Base-by-base conservation (phyloP, 129 eudicot species). In the Arctium minus region DNA sequence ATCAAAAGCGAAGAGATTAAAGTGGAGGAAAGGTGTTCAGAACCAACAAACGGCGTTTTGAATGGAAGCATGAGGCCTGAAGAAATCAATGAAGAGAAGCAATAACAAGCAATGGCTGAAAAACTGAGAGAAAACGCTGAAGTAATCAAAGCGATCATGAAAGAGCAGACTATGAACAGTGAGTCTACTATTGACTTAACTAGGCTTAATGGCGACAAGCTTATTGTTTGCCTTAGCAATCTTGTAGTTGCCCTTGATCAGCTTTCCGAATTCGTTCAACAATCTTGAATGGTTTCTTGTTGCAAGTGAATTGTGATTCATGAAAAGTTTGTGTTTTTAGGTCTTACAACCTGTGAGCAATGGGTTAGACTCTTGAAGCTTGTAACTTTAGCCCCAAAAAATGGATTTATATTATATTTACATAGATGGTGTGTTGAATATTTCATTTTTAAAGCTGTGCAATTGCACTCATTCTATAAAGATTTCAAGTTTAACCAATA, bases 131-230 rank as follows among this genome's bases (percentile, higher is more conserved):
- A 91, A 77, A 89, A 88, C 38, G 89, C 93, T 67, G 82, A 86
- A 74, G 37, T 89, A 84, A 89, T 93, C 33, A 85, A 91, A 72
- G 90, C 89, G 8, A 88, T 91, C 79, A 82, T 91, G 29, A 83
- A 85, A 75, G 86, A 88, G 60, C 27, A 22, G 89, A 85, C 76
- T 75, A 84, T 76, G 42, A 85, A 87, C 46, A 78, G 48, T 3
- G 93, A 82, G 79, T 74, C 90, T 40, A 72, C 40, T 9, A 73
- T 84, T 17, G 89, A 89, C 13, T 77, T 81, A 22, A 78, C 76
- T 1, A 83, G 95, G 83, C 72, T 72, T 22, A 89, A 93, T 62
- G 96, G 92, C 64, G 93, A 93, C 38, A 85, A 91, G 82, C 90
- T 93, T 64, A 86, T 88, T 4, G 85, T 72, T 73, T 89, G 86